Evolutionary conservation across 2,329 filamentous ascomycete species (phyloP), one percentile per base, ranked within the genome.

Genomic region (Orbilia blumenaviensis): DNA sequence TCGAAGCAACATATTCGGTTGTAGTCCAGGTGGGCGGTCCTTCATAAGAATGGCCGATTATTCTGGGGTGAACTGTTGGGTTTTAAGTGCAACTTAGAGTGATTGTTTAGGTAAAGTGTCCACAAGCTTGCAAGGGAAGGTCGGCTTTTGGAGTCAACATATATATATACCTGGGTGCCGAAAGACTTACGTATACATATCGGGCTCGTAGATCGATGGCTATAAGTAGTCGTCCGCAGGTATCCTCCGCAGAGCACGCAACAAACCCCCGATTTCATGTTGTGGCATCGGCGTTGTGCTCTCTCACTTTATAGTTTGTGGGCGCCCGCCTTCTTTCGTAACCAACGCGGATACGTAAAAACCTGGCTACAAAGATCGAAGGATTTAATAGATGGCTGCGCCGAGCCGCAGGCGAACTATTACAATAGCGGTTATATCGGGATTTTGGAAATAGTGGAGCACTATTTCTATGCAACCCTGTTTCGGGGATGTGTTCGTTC

Each of bases 41-140:
- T 34, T 29, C n/a, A 14, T 71, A 71, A 1, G 44, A 5, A 16
- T 71, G 66, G 2, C 66, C 66, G 6, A 5, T 56, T 29, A 71
- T 71, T 48, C 52, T 71, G 4, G 66, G 66, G 18, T 71, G 66
- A 14, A 63, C 56, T 63, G 56, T 48, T 38, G n/a, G 6, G 32
- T 27, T 36, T 32, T 3, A 9, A 3, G 2, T n/a, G n/a, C n/a
- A n/a, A n/a, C n/a, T n/a, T n/a, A n/a, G n/a, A n/a, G n/a, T n/a
- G n/a, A n/a, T n/a, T n/a, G n/a, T n/a, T n/a, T n/a, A n/a, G n/a
- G n/a, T n/a, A n/a, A n/a, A n/a, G n/a, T n/a, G n/a, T n/a, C n/a
- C n/a, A n/a, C n/a, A n/a, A n/a, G 3, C 25, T 10, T 21, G 16
- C 8, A 5, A 52, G 14, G 1, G 3, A 14, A 10, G 7, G n/a